Conservation (phyloP, 169 alveolate genomes). For the Plasmodium fragile region DNA sequence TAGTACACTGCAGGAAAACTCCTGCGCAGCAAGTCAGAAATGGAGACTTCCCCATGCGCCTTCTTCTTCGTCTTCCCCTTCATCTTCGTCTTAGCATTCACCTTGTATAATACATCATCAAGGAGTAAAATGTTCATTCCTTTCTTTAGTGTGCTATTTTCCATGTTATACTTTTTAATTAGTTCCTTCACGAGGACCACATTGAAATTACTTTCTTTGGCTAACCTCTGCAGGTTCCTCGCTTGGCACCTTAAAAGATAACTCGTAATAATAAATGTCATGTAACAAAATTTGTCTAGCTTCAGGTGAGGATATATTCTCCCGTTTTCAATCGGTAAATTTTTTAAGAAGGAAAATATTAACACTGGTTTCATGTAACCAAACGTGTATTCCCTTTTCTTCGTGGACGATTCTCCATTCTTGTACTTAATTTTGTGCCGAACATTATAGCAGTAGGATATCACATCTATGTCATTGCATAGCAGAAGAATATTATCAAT, state of each 20-base stretch:
- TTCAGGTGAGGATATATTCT: constrained; percentile 3
- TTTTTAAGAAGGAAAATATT: constrained; percentile 4
- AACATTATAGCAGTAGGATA: neutral
- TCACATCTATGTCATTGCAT: constrained; percentile 20
- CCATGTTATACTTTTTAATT: neutral
- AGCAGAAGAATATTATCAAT: neutral
- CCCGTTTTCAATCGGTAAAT: constrained; percentile 18
- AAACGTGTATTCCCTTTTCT: neutral
- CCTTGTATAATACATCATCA: constrained; percentile 24
- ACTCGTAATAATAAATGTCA: constrained; percentile 9
- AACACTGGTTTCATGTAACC: constrained; percentile 12
- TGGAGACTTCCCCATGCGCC: neutral
- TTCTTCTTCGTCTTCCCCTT: neutral
- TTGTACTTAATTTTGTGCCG: neutral
- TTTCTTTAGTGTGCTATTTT: neutral
- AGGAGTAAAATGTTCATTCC: constrained; percentile 10
- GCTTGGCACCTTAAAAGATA: constrained; percentile 9
- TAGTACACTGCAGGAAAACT: constrained; percentile 4
- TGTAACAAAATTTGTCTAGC: constrained; percentile 26
- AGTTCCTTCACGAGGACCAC: neutral
- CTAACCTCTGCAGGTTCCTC: neutral
- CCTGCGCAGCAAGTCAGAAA: neutral
- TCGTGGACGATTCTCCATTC: neutral
- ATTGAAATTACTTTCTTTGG: neutral
- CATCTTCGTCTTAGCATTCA: neutral